Percentiles rank a stretch among this genome's conserved stretches.
phyloP scores from a whole-genome alignment of 2,329 filamentous ascomycete genomes.

The Apiospora arundinis region DNA sequence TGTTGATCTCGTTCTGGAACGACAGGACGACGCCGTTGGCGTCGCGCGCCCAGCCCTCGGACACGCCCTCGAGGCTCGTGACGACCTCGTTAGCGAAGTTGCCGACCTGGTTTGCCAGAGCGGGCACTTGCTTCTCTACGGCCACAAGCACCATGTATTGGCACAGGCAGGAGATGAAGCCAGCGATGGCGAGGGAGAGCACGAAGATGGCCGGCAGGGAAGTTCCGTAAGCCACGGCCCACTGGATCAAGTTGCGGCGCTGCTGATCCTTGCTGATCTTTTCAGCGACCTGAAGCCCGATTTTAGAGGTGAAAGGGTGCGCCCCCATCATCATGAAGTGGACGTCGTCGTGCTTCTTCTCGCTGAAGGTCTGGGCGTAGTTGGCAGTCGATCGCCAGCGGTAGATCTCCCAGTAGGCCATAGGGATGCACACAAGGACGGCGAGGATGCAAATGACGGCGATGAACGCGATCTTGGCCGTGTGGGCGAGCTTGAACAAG shows the following conservation, averaged over 20 bases:
- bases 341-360: conserved; percentile 76
- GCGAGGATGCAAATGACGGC: conserved; percentile 76
- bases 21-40: conserved; percentile 76
- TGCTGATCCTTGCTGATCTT: conserved; percentile 46
- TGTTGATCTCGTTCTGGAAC: conserved; percentile 80
- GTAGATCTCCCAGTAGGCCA: conserved; percentile 81
- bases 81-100: conserved; percentile 83
- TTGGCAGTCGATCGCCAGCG: conserved; percentile 77
- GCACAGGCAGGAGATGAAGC: conserved; percentile 81
- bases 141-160: conserved; percentile 79
- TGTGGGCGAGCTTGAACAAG: conserved; percentile 69
- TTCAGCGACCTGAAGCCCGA: conserved; percentile 73
- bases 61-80: conserved; percentile 72
- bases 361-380: conserved; percentile 69
- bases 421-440: conserved; percentile 74
- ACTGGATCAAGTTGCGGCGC: conserved; percentile 76
- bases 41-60: conserved; percentile 75
- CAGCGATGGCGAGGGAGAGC: conserved; percentile 80
- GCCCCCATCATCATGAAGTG: conserved; percentile 90
- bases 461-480: conserved; percentile 77
- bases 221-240: conserved; percentile 88
- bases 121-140: conserved; percentile 78
- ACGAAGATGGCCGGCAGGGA: conserved; percentile 86
- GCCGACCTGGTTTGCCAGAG: conserved; percentile 75
- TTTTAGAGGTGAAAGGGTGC: conserved; percentile 74